Evolutionary conservation across 148 eudicot species (phyloP), one percentile per base, ranked within the genome.

Genomic region (Rhododendron simsii): DNA sequence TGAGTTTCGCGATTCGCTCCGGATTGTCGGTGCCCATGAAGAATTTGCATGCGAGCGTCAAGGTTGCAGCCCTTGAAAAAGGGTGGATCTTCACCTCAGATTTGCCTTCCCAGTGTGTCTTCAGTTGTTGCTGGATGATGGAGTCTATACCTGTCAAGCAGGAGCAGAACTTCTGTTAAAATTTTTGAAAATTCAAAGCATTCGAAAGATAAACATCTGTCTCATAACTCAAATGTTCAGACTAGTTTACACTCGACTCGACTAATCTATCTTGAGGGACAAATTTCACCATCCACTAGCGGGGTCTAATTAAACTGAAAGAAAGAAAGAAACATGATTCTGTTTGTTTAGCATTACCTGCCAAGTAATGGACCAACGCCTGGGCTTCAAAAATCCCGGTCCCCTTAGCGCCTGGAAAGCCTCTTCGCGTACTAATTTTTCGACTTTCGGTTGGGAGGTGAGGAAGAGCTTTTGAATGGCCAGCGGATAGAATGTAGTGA

Each of bases 1-100:
- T 57, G 30, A 85, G 83, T 41, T 82, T 37, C 2, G 82, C 61
- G 14, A 85, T 78, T 2, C 86, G 73, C 4, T 78, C 82, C 0
- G 81, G 81, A 45, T 85, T 80, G 37, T 85, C 81, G 7, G 53
- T 84, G 14, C 86, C 86, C 73, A 84, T 18, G 35, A 84, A 84
- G 30, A 84, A 76, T 0, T 80, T 67, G 45, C 86, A 76, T 0
- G 86, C 67, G 21, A 84, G 50, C 2, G 86, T 50, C 53, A 84
- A 76, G 5, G 86, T 78, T 44, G 57, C 13, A 23, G 86, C 41
- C 48, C 59, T 84, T 12, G 81, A 84, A 3, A 84, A 28, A 21
- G 73, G 71, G 26, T 75, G 41, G n/a, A 77, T 63, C 80, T 47
- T 76, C 37, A 84, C 81, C 53, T 18, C 20, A 0, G 59, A 71